Conservation (phyloP, 805 yeast species). For the Monosporozyma servazzii region DNA sequence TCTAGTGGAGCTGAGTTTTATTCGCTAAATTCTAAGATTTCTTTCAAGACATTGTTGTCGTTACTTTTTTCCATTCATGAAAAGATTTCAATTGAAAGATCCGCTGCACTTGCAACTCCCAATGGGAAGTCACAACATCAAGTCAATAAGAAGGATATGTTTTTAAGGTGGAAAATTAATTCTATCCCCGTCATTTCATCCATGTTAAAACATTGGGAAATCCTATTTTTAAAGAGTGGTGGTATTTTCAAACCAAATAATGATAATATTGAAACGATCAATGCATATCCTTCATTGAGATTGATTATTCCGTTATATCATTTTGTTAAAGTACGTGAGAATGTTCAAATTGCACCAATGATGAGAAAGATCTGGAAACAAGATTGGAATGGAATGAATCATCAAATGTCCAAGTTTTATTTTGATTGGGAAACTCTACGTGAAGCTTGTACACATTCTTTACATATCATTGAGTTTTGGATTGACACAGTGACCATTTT, state of each 20-base stretch:
- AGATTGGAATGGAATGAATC: constrained; percentile 62
- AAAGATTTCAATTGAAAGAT: constrained; percentile 45
- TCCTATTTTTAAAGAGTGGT: constrained; percentile 48
- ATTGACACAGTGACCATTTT: constrained; percentile 56
- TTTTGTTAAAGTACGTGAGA: constrained; percentile 58
- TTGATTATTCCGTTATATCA: constrained; percentile 56
- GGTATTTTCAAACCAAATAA: constrained; percentile 51
- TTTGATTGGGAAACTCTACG: constrained; percentile 53
- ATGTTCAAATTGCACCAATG: constrained; percentile 51
- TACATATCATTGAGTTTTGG: constrained; percentile 61
- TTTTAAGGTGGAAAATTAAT: constrained; percentile 52
- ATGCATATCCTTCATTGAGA: constrained; percentile 48
- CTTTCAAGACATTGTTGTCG: constrained; percentile 39
- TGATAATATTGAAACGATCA: constrained; percentile 29
- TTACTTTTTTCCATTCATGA: constrained; percentile 61
- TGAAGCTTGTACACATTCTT: constrained; percentile 49
- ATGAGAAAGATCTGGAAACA: constrained; percentile 51
- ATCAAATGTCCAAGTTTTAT: constrained; percentile 36
- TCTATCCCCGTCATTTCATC: constrained; percentile 50
- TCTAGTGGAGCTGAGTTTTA: constrained; percentile 32
- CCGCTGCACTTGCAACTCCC: constrained; percentile 12
- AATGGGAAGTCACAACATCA: background rate
- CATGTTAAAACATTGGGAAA: constrained; percentile 60
- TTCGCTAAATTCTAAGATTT: constrained; percentile 24
- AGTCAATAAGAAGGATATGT: constrained; percentile 24